Conservation (phyloP, 208 protist species). For the Acanthamoeba lenticulata region DNA sequence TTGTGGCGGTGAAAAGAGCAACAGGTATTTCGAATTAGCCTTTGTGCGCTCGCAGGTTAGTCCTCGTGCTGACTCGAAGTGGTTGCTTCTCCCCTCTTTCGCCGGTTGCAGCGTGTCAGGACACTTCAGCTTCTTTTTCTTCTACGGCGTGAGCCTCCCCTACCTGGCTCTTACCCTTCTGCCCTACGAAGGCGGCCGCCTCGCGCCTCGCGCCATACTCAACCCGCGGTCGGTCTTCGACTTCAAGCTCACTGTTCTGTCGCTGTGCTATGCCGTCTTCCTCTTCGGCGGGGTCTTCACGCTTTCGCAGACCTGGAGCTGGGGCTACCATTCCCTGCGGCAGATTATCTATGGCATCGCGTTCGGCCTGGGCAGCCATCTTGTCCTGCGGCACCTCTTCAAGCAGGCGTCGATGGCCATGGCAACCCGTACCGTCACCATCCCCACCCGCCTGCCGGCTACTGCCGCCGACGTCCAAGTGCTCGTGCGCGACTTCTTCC, state of each 20-base stretch:
- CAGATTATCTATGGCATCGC: constrained; percentile 26
- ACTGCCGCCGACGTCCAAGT: neutral
- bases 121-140: constrained; percentile 56
- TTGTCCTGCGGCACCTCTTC: neutral
- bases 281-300: constrained; percentile 42
- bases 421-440: neutral
- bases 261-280: constrained; percentile 16
- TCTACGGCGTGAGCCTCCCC: constrained; percentile 4
- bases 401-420: neutral
- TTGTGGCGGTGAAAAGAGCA: neutral
- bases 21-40: neutral
- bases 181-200: neutral
- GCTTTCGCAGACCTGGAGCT: constrained; percentile 25
- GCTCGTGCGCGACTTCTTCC: neutral
- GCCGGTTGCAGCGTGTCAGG: neutral
- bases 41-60: neutral
- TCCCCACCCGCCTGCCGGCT: neutral
- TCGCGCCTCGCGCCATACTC: neutral
- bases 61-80: no score
- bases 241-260: constrained; percentile 43
- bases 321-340: constrained; percentile 37
- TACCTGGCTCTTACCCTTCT: constrained; percentile 11
- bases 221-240: neutral
- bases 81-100: neutral
- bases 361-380: neutral